A percentile compares a stretch with the other conserved stretches of the same genome.
phyloP scores from a whole-genome alignment of 1,284 basidiomycete species.

The Cutaneotrichosporon sp. region DNA sequence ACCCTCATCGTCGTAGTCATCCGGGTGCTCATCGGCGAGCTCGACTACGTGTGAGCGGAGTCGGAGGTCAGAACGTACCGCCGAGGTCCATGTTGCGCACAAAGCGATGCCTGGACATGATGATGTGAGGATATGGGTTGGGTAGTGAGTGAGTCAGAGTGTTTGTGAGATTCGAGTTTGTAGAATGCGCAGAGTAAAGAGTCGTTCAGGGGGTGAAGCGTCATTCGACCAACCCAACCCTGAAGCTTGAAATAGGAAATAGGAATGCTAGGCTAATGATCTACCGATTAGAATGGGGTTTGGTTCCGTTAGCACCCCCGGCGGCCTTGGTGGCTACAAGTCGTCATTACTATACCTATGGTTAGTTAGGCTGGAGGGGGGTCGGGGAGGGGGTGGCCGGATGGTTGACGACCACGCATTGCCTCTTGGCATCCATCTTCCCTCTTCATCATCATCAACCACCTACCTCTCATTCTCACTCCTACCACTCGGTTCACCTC shows the following conservation, averaged over 20 bases:
- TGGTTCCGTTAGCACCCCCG: not conserved
- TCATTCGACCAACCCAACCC: not conserved
- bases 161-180: not conserved
- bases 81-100: constrained; percentile 84
- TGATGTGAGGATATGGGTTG: not conserved
- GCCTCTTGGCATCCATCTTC: not conserved
- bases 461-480: not conserved
- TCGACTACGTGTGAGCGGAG: constrained; percentile 11
- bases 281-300: not conserved
- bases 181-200: not conserved
- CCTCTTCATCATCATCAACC: not conserved
- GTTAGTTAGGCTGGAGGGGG: not conserved
- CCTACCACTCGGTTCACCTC: not conserved
- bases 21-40: constrained; percentile 43
- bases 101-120: constrained; percentile 79
- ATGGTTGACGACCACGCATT: not conserved
- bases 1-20: constrained; percentile 53
- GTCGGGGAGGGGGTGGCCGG: not conserved
- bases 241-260: not conserved
- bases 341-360: not conserved
- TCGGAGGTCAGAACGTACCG: constrained; percentile 56
- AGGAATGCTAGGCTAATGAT: not conserved
- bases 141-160: not conserved
- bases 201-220: not conserved
- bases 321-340: not conserved